Evolutionary conservation across 192 early-diverging fungal genomes (phyloP).

Genomic region (Coemansia sp.): DNA sequence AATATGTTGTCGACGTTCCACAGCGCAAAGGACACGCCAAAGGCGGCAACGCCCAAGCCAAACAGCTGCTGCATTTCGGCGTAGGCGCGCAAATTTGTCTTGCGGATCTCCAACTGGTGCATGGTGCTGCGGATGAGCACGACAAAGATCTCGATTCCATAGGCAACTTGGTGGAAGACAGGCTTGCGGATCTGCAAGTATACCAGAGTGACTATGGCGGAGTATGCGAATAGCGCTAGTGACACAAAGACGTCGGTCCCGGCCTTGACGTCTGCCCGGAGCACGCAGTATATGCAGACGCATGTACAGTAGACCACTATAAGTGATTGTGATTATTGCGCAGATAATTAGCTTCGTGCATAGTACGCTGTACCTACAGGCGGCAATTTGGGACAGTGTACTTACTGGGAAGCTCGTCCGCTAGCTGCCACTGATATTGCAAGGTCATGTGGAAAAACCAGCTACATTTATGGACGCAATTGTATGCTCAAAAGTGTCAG

Average conservation of each 20-base stretch:
- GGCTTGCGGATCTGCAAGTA: conserved; percentile 73
- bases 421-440: conserved; percentile 69
- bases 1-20: conserved; percentile 85
- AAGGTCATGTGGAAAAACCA: conserved; percentile 83
- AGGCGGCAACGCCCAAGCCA: conserved; percentile 40
- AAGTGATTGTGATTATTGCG: neutral
- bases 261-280: conserved; percentile 54
- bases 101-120: conserved; percentile 46
- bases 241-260: conserved; percentile 50
- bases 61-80: conserved; percentile 41
- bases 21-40: conserved; percentile 62
- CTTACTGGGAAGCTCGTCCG: conserved; percentile 80
- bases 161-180: conserved; percentile 71
- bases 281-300: conserved; percentile 58
- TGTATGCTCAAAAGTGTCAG: conserved; percentile 2
- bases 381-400: conserved; percentile 10
- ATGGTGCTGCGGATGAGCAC: conserved; percentile 56
- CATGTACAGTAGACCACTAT: conserved; percentile 65
- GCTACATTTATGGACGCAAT: conserved; percentile 18
- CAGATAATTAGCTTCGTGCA: neutral
- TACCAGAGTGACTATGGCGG: conserved; percentile 56
- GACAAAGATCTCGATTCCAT: conserved; percentile 59
- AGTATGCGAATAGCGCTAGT: conserved; percentile 58
- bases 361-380: no score
- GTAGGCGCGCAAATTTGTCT: conserved; percentile 42